Conservation (phyloP, 176 grass and related monocot species). For the Poa annua region DNA sequence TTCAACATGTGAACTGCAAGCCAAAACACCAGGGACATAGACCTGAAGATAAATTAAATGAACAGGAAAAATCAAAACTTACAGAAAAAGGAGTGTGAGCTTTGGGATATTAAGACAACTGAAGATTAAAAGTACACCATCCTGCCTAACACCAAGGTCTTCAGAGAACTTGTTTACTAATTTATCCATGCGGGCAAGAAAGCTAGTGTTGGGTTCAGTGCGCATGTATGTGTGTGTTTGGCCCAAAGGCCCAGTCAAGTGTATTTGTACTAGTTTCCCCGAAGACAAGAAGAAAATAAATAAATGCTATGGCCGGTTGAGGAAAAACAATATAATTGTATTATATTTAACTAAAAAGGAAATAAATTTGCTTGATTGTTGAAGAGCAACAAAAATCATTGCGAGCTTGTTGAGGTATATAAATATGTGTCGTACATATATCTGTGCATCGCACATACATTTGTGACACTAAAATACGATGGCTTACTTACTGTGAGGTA, state of each 20-base stretch:
- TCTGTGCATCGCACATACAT: background rate
- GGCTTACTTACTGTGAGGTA: background rate
- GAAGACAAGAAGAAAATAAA: background rate
- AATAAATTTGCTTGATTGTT: conserved; percentile 13
- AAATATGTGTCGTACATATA: background rate
- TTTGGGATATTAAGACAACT: conserved; percentile 3
- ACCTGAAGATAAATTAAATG: conserved; percentile 58
- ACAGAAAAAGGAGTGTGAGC: background rate
- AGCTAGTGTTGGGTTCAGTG: conserved; percentile 13
- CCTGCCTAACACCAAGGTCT: background rate
- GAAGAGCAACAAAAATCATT: conserved; percentile 16
- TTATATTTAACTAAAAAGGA: conserved; percentile 20
- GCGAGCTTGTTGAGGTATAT: background rate
- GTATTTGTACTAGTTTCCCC: background rate
- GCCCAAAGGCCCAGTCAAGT: background rate
- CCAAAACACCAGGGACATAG: conserved; percentile 91
- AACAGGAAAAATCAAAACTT: conserved; percentile 25
- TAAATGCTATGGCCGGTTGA: background rate
- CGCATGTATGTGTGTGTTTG: background rate
- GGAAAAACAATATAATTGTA: background rate
- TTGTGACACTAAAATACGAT: conserved; percentile 5
- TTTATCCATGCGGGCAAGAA: background rate
- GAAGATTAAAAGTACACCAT: conserved; percentile 1
- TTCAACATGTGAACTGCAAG: conserved; percentile 97
- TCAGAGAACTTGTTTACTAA: background rate